A percentile compares a stretch with the other conserved stretches of the same genome.
Conservation (phyloP, 2,329 filamentous ascomycete species). For the Sarocladium brachiariae region DNA sequence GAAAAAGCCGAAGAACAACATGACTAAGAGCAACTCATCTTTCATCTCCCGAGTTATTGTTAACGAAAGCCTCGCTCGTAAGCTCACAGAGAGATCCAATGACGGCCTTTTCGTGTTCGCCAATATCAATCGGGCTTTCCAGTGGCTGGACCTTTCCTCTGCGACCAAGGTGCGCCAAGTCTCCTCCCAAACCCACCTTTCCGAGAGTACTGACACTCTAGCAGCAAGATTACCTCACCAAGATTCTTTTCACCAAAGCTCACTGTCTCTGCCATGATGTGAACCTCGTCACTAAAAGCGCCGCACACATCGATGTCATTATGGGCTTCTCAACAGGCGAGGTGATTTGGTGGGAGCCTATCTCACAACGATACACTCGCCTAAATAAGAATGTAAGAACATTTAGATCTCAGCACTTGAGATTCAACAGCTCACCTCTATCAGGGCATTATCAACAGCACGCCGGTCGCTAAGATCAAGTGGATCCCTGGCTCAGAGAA, state of each 20-base stretch:
- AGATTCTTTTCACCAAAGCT: conserved; percentile 94
- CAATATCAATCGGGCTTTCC: conserved; percentile 90
- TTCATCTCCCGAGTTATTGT: conserved; percentile 96
- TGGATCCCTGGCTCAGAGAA: conserved; percentile 96
- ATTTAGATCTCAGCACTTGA: not conserved
- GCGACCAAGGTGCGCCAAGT: conserved; percentile 50
- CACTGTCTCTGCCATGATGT: conserved; percentile 94
- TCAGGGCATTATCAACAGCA: conserved; percentile 77
- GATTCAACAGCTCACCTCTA: conserved; percentile 5
- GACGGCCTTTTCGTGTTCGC: conserved; percentile 87
- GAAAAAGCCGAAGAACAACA: conserved; percentile 95
- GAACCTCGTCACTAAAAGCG: conserved; percentile 72
- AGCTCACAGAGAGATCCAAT: conserved; percentile 67
- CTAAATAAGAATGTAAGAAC: conserved; percentile 82
- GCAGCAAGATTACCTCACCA: conserved; percentile 82
- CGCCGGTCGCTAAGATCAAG: conserved; percentile 76
- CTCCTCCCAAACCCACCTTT: not conserved
- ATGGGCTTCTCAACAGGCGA: conserved; percentile 96
- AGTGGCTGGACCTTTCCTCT: conserved; percentile 89
- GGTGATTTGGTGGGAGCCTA: conserved; percentile 97
- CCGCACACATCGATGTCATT: conserved; percentile 78
- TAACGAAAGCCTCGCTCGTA: conserved; percentile 73
- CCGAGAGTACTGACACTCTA: conserved; percentile 20
- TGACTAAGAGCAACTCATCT: conserved; percentile 96
- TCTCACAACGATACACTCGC: conserved; percentile 89